Conservation (phyloP, 2,329 filamentous ascomycete genomes). For the Alternaria metachromatica region DNA sequence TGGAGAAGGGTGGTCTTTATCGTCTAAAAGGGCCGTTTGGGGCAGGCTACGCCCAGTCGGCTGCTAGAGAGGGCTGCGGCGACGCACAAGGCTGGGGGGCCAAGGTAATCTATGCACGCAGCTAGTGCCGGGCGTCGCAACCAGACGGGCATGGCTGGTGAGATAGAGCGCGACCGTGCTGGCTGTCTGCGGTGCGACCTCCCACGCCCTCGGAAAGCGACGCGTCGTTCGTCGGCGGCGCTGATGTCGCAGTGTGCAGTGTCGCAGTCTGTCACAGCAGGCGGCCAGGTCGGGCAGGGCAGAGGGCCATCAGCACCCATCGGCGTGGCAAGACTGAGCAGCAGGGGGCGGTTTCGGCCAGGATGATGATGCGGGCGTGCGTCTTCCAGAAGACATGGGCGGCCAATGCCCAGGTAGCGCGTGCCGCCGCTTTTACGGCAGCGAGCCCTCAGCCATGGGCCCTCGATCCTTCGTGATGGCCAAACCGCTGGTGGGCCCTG, state of each 20-base stretch:
- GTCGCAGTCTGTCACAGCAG: not conserved
- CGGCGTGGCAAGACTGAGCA: conserved; percentile 3
- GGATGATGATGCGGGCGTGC: conserved; percentile 20
- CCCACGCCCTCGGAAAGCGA: conserved; percentile 2
- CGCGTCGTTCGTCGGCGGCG: not conserved
- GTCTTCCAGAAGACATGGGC: conserved; percentile 26
- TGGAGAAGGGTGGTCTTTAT: not conserved
- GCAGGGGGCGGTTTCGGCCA: conserved; percentile 14
- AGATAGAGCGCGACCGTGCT: conserved; percentile 9
- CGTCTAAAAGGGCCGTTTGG: conserved; percentile 1
- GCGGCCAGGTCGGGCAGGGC: not conserved
- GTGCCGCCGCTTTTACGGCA: conserved; percentile 20
- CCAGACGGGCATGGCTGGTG: conserved; percentile 13
- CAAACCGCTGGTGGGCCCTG: conserved; percentile 22
- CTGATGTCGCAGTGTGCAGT: not conserved
- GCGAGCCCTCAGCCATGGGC: conserved; percentile 16
- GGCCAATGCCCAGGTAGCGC: conserved; percentile 6
- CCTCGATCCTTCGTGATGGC: conserved; percentile 9
- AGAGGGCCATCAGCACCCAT: not conserved
- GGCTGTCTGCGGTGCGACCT: conserved; percentile 10
- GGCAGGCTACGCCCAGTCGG: not conserved
- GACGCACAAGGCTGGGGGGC: conserved; percentile 9
- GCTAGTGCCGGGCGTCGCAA: conserved; percentile 16
- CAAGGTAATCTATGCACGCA: conserved; percentile 17
- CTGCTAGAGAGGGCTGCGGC: not conserved